A percentile compares a stretch with the other conserved stretches of the same genome.
phyloP scores from a whole-genome alignment of 1,284 basidiomycete species.

The Cutaneotrichosporon sp. region DNA sequence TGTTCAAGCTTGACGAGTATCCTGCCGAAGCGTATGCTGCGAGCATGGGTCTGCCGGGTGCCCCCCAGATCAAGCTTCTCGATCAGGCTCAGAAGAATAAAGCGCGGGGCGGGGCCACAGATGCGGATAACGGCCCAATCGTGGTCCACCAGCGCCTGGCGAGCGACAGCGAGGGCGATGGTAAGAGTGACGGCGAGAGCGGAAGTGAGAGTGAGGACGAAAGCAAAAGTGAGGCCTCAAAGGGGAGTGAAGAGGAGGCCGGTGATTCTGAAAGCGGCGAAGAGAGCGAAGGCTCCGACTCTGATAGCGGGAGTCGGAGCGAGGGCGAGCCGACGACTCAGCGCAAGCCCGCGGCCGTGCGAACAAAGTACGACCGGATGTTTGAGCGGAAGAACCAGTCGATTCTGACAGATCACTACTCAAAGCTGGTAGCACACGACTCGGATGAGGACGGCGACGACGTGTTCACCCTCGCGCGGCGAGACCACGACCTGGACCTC shows the following conservation, averaged over 20 bases:
- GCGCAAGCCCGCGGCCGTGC: constrained; percentile 51
- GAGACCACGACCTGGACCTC: constrained; percentile 67
- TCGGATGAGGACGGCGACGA: constrained; percentile 56
- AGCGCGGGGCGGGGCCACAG: constrained; percentile 25
- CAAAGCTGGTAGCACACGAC: constrained; percentile 72
- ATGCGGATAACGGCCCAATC: constrained; percentile 13
- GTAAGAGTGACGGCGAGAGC: constrained; percentile 31
- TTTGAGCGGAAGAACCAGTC: constrained; percentile 95
- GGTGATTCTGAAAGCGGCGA: neutral
- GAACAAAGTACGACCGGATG: constrained; percentile 98
- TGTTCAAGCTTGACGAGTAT: constrained; percentile 80
- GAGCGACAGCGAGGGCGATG: constrained; percentile 23
- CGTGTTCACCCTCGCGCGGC: constrained; percentile 88
- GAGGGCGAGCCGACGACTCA: neutral
- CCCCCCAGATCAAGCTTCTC: constrained; percentile 88
- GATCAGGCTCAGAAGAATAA: constrained; percentile 40
- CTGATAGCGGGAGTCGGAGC: neutral
- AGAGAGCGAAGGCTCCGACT: neutral
- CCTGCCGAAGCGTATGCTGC: constrained; percentile 82
- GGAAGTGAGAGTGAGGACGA: constrained; percentile 29
- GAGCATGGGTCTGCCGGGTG: constrained; percentile 86
- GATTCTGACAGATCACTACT: constrained; percentile 86
- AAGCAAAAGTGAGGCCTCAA: constrained; percentile 13
- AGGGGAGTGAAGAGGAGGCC: constrained; percentile 5
- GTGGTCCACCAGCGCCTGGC: constrained; percentile 17